A percentile compares a stretch with the other conserved stretches of the same genome.
Evolutionary conservation across 179 eudicot genomes (phyloP).

Genomic region (Beta corolliflora): DNA sequence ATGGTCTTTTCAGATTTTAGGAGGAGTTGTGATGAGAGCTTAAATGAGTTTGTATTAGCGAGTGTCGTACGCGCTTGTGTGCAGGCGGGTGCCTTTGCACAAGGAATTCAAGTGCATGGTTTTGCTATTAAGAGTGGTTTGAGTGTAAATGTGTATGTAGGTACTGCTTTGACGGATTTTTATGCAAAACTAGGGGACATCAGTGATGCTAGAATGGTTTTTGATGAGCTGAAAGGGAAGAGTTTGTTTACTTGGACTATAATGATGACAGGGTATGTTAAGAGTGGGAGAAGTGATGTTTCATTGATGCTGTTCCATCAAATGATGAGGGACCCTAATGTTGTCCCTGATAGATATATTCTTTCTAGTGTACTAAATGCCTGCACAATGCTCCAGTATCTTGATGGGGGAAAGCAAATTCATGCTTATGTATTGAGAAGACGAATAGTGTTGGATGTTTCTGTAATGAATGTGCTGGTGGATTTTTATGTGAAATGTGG

Average conservation of each 20-base stretch:
- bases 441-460: conserved; percentile 48
- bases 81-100: conserved; percentile 29
- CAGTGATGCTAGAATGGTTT: conserved; percentile 49
- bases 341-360: conserved; percentile 60
- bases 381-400: conserved; percentile 51
- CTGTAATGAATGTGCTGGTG: conserved; percentile 51
- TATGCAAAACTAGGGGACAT: conserved; percentile 48
- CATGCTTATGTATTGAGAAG: conserved; percentile 63
- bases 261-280: conserved; percentile 53
- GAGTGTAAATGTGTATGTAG: conserved; percentile 55
- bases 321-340: conserved; percentile 43
- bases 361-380: conserved; percentile 59
- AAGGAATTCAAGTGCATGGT: conserved; percentile 52
- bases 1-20: conserved; percentile 38
- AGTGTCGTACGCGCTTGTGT: conserved; percentile 58
- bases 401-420: conserved; percentile 63
- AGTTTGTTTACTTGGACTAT: conserved; percentile 65
- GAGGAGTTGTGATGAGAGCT: conserved; percentile 38
- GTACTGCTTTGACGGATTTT: conserved; percentile 60
- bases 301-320: conserved; percentile 50
- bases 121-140: conserved; percentile 47
- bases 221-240: conserved; percentile 46
- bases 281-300: conserved; percentile 49
- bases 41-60: conserved; percentile 59
- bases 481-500: conserved; percentile 71